Evolutionary conservation across 805 yeast genomes (phyloP), one percentile per base, ranked within the genome.

Genomic region (Lachancea dasiensis): DNA sequence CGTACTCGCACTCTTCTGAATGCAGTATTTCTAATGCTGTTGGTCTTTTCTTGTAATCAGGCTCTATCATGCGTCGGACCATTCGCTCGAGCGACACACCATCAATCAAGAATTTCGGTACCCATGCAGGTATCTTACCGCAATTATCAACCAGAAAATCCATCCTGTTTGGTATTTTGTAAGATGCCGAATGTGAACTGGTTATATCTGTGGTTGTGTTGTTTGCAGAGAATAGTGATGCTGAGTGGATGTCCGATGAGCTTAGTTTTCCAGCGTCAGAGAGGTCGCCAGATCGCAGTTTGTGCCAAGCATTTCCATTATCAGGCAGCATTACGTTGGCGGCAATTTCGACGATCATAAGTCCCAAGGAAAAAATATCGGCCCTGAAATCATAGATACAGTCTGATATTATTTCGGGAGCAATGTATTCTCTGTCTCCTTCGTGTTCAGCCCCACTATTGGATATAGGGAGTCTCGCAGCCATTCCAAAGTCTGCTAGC

Each of bases 401-500:
- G 31, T 73, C 77, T 23, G 87, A 77, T 38, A 92, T 79, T 17
- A 92, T 79, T 59, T 92, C 98, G 1, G 98, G 98, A 0, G 98
- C 97, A 62, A 92, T 92, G 61, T 92, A 92, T 58, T 90, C 95
- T 37, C 97, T 70, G 61, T 92, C 98, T 19, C 98, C 98, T 63
- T 92, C 98, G 48, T 95, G 75, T 61, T 92, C 98, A 51, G 86
- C 80, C 21, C 69, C 70, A 3, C 52, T 52, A 22, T 56, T 71
- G 33, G 75, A 75, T 14, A 79, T 77, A 0, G 97, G 97, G 37
- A 78, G 65, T 47, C 75, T 77, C 3, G 95, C 75, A 5, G 97
- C 95, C 70, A 92, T 77, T 6, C 98, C 98, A 67, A 92, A 92
- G 63, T 92, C 98, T 14, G 96, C 98, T 54, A 92, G 82, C 65